Evolutionary conservation across 192 early-diverging fungal species (phyloP).

Genomic region (Coemansia sp.): DNA sequence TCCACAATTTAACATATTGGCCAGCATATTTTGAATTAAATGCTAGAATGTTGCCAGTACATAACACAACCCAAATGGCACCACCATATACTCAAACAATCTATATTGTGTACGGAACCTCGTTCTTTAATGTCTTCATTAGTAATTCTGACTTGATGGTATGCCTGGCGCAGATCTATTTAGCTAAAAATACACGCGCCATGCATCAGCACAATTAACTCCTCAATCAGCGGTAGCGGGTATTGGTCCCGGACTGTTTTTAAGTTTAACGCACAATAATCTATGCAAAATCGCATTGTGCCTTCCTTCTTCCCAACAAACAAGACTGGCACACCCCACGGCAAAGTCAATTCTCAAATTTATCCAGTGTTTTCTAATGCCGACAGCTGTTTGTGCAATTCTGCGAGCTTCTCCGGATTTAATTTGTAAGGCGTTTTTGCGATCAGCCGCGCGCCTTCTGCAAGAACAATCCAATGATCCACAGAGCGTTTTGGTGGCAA

Average conservation of each 20-base stretch:
- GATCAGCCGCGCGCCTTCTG: neutral
- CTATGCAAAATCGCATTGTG: constrained; percentile 31
- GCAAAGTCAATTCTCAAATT: constrained; percentile 38
- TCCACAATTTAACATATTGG: no score
- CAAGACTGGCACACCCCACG: constrained; percentile 43
- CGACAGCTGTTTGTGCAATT: constrained; percentile 31
- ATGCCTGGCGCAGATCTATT: constrained; percentile 49
- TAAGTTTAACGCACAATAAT: constrained; percentile 60
- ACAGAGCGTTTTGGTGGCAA: neutral
- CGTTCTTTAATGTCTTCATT: constrained; percentile 44
- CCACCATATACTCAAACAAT: constrained; percentile 57
- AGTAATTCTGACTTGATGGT: constrained; percentile 44
- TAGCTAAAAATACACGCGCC: constrained; percentile 39
- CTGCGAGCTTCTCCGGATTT: constrained; percentile 28
- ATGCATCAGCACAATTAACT: constrained; percentile 33
- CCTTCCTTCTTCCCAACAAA: constrained; percentile 55
- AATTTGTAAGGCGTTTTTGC: constrained; percentile 19
- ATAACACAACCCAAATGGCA: constrained; percentile 33
- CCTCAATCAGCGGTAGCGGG: constrained; percentile 56
- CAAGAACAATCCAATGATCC: neutral
- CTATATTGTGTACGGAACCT: constrained; percentile 43
- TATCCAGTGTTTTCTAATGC: constrained; percentile 14
- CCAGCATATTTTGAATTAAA: no score
- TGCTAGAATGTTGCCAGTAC: constrained; percentile 58
- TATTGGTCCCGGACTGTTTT: constrained; percentile 52